These are phyloP conservation scores for Strigomonas culicis DNA, from an alignment of 208 protist species.

Conservation along the genomic window DNA sequence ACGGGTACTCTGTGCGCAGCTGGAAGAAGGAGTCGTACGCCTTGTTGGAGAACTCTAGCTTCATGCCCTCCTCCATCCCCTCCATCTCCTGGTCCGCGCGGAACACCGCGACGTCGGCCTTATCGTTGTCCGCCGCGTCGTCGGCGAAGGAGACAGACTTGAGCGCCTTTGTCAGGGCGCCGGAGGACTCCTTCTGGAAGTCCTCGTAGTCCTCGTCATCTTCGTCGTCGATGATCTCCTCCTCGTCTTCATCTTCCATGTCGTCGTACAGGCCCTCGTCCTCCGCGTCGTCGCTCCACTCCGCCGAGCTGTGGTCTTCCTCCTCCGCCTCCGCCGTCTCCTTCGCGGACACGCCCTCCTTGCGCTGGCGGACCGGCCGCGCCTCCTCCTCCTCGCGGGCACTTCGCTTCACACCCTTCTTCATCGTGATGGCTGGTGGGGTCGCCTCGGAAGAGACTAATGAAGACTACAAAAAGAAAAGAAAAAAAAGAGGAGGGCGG, in stretches of 20 bases:
- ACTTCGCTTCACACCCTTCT: slow-evolving; percentile 28
- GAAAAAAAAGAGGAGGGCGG: slow-evolving; percentile 12
- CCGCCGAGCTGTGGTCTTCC: slow-evolving; percentile 35
- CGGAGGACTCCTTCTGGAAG: slow-evolving; percentile 54
- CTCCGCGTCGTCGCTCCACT: slow-evolving; percentile 18
- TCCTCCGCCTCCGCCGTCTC: slow-evolving; percentile 23
- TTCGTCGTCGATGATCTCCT: slow-evolving; percentile 48
- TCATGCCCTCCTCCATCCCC: slow-evolving; percentile 22
- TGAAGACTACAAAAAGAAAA: slow-evolving; percentile 13
- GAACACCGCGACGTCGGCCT: slow-evolving; percentile 32
- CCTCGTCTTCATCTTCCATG: slow-evolving; percentile 43
- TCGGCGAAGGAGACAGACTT: slow-evolving; percentile 56
- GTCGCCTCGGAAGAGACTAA: not conserved
- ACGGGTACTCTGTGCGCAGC: slow-evolving; percentile 87
- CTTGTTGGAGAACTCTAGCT: slow-evolving; percentile 81
- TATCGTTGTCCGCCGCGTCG: slow-evolving; percentile 29
- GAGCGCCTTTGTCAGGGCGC: slow-evolving; percentile 28
- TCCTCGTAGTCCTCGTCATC: slow-evolving; percentile 75
- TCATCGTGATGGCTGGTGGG: not conserved
- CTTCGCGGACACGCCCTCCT: not conserved
- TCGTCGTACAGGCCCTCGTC: slow-evolving; percentile 33
- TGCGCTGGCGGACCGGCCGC: slow-evolving; percentile 20
- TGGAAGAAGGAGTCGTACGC: slow-evolving; percentile 91
- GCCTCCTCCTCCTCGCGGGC: slow-evolving; percentile 35
- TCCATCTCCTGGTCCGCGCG: slow-evolving; percentile 11